Percentiles rank a stretch among this genome's conserved stretches.
Conservation (phyloP, 306 rosid genomes). For the Quercus gilva region DNA sequence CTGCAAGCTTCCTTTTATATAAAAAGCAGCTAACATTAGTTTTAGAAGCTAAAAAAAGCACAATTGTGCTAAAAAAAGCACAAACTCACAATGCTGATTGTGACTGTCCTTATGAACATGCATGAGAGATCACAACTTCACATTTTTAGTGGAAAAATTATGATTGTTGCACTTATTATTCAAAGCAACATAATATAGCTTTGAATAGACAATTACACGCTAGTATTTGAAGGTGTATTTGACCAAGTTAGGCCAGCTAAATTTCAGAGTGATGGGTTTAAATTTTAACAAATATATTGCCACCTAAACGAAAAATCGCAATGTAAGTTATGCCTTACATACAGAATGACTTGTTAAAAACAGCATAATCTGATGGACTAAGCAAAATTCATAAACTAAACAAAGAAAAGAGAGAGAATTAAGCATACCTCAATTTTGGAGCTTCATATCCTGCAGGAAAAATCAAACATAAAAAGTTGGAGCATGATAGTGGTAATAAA, state of each 20-base stretch:
- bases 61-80: background rate
- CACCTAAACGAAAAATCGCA: background rate
- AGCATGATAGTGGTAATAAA: background rate
- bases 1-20: conserved; percentile 70
- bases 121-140: too few species aligned
- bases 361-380: background rate
- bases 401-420: background rate
- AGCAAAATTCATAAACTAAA: background rate
- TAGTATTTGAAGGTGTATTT: background rate
- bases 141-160: too few species aligned
- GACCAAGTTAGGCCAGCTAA: background rate
- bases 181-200: background rate
- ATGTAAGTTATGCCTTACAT: background rate
- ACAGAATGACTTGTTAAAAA: background rate
- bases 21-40: conserved; percentile 20
- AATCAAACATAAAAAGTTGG: conserved; percentile 6
- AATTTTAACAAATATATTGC: background rate
- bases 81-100: background rate
- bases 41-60: background rate
- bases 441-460: conserved; percentile 71
- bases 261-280: background rate
- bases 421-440: conserved; percentile 63
- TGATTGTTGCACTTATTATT: background rate
- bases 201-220: background rate
- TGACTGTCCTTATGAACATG: too few species aligned